Base-by-base conservation (phyloP, 495 filamentous ascomycete species). In the Friedmanniomyces simplex region DNA sequence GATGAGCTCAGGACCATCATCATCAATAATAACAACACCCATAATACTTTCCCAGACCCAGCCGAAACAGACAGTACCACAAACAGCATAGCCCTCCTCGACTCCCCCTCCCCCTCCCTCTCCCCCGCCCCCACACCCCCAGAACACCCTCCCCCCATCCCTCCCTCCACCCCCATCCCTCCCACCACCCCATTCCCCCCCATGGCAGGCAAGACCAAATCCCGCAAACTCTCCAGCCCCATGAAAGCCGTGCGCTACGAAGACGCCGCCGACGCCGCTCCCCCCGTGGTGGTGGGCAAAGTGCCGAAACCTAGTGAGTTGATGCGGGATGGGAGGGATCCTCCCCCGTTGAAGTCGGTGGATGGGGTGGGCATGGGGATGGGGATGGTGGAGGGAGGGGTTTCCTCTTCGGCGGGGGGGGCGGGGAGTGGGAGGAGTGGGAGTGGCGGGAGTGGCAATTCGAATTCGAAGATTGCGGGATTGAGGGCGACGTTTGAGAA, bases 401-500 rank as follows among this genome's bases (percentile, higher is more conserved):
- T n/a, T n/a, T n/a, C 16, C n/a, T 18, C n/a, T 21, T 37, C 18
- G 25, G n/a, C n/a, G n/a, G n/a, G n/a, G n/a, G n/a, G n/a, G n/a
- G n/a, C 24, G 28, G 28, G 28, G 10, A 58, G 54, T 43, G 12
- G 26, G 32, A 43, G 59, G 7, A 61, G 54, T 37, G 12, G 54
- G 14, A 58, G 39, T 21, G n/a, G 58, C n/a, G n/a, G n/a, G n/a
- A n/a, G n/a, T n/a, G n/a, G n/a, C n/a, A n/a, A n/a, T n/a, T n/a
- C n/a, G 7, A 58, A n/a, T 32, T 57, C 54, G 20, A 62, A 62
- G 41, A 58, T 62, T 12, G 59, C 59, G 16, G 48, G n/a, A 20
- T 41, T 62, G 20, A n/a, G 54, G 13, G 59, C 59, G 2, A 28
- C 59, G 3, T 62, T 62, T 30, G 59, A 62, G 55, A 52, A 52